Percentiles rank a stretch among this genome's conserved stretches.
These are phyloP conservation scores for Aspergillus bombycis DNA, from an alignment of 2,329 filamentous ascomycete genomes.

Conservation along the genomic window DNA sequence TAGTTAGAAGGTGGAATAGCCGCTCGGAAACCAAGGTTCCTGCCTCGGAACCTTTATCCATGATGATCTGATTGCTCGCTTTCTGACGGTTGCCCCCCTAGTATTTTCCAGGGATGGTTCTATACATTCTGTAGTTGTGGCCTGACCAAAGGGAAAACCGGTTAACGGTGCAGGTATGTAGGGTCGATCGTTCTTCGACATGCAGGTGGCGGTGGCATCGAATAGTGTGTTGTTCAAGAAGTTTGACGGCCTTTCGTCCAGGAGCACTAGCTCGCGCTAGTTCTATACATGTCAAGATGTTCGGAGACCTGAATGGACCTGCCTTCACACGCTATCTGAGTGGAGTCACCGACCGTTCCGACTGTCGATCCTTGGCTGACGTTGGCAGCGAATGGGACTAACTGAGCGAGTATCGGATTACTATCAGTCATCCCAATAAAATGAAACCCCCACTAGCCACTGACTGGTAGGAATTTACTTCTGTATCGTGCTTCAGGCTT, in stretches of 20 bases:
- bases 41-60: neutral
- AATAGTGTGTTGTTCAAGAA: neutral
- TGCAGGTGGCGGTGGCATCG: neutral
- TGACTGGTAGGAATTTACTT: neutral
- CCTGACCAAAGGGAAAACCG: neutral
- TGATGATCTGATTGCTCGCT: neutral
- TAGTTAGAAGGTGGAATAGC: neutral
- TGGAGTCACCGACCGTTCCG: slow-evolving; percentile 8
- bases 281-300: neutral
- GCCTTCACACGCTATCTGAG: neutral
- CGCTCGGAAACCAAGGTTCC: neutral
- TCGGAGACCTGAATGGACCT: neutral
- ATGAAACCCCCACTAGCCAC: neutral
- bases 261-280: slow-evolving; percentile 3
- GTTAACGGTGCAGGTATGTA: slow-evolving; percentile 1
- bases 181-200: neutral
- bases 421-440: neutral
- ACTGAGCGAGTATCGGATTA: neutral
- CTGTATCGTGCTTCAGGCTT: neutral
- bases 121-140: neutral
- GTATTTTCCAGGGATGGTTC: neutral
- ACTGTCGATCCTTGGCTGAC: slow-evolving; percentile 16
- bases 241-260: neutral
- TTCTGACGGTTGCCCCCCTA: neutral
- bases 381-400: neutral